phyloP scores from a whole-genome alignment of 2,329 filamentous ascomycete species.

The Penicillium sp. region DNA sequence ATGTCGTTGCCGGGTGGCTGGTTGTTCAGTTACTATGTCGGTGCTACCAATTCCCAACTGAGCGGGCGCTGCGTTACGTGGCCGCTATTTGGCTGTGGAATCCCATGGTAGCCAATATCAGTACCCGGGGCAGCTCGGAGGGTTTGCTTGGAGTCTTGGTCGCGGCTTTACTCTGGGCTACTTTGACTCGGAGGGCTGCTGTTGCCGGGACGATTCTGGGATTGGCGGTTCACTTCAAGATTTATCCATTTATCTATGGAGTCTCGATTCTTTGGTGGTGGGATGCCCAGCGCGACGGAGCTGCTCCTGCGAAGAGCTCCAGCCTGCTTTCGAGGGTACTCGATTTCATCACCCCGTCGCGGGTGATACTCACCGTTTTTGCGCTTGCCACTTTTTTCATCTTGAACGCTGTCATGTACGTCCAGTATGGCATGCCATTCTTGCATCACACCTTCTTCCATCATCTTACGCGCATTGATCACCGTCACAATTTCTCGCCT shows the following conservation, averaged over 20 bases:
- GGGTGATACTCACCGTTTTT: constrained; percentile 50
- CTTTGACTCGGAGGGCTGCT: constrained; percentile 62
- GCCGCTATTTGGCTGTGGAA: constrained; percentile 92
- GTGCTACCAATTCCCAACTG: constrained; percentile 52
- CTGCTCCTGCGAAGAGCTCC: neutral
- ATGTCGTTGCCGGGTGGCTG: constrained; percentile 82
- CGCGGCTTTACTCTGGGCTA: constrained; percentile 80
- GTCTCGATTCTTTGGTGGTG: constrained; percentile 55
- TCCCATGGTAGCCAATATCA: constrained; percentile 97
- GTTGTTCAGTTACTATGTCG: constrained; percentile 61
- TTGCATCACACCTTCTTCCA: constrained; percentile 89
- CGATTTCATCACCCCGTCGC: constrained; percentile 45
- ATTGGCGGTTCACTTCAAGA: constrained; percentile 92
- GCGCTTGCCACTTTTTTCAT: constrained; percentile 73
- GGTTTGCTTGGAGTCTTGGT: constrained; percentile 85
- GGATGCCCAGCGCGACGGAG: constrained; percentile 32
- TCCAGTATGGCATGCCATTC: constrained; percentile 76
- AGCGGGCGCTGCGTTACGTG: constrained; percentile 67
- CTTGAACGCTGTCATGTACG: constrained; percentile 80
- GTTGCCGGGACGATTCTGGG: constrained; percentile 78
- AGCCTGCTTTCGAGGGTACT: constrained; percentile 24
- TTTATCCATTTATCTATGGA: constrained; percentile 97
- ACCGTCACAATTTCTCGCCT: constrained; percentile 96
- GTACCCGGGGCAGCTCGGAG: constrained; percentile 91
- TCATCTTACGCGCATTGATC: constrained; percentile 89